Base-by-base conservation (phyloP, 176 grass and related monocot genomes). In the Luzula sylvatica region DNA sequence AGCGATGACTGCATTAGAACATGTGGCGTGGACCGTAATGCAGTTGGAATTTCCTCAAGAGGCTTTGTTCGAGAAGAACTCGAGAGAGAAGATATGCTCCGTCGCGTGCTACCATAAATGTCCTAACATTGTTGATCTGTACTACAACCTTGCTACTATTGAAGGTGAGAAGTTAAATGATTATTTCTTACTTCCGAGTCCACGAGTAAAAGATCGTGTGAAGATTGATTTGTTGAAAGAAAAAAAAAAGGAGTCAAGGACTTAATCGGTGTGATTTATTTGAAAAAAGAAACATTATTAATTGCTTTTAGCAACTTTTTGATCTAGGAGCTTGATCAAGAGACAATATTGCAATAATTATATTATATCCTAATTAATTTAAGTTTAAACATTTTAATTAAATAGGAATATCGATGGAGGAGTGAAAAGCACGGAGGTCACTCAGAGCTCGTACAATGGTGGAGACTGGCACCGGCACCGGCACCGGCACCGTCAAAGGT, bases 61-160 rank as follows among this genome's bases (percentile, higher is more conserved):
- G 4, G 35, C 67, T 9, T 19, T 77, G 23, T 56, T 77, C 3
- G 83, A 81, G 44, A 27, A 40, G 9, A 11, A 50, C 38, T 49
- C 65, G 39, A 22, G 49, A 20, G 18, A 51, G 12, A 63, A 54
- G 65, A 63, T 87, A 26, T 87, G 83, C 83, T 77, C 83, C 11
- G 2, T 11, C 2, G 73, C 56, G 28, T 87, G 77, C 73, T 56
- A 16, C 26, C 12, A 46, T 11, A 64, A 20, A 0, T 87, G 83
- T 65, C 77, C 73, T 26, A 82, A 81, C 65, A 66, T 82, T 48
- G 11, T 74, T 11, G 57, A 87, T 58, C 83, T 87, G 40, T 87
- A 77, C 73, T 62, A 66, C 3, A 87, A 75, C 12, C 58, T 81
- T 40, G 77, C 72, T 18, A 58, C 83, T 7, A 72, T 45, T 8